Base-by-base conservation (phyloP, 257 asterid species). In the Fraxinus excelsior region DNA sequence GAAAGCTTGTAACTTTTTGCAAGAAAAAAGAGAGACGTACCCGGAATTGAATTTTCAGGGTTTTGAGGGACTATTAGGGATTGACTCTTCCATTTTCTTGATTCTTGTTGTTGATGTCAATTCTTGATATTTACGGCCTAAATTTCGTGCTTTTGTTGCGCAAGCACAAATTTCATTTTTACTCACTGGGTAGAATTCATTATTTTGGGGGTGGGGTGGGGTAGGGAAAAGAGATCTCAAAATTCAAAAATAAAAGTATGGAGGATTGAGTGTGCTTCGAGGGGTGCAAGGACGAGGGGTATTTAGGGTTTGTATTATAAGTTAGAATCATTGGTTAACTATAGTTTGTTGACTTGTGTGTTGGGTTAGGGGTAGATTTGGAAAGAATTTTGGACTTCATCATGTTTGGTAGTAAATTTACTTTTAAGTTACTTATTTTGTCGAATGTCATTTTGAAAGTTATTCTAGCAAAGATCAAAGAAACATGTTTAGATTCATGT, bases 21-120 rank as follows among this genome's bases (percentile, higher is more conserved):
- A 32, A 75, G 76, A 80, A 68, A 79, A 35, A 35, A 77, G 60
- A 70, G 75, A 76, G 72, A 79, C 90, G 65, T 88, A 90, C 91
- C 90, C 64, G 84, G 49, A 86, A 79, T 74, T 77, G 88, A 79
- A 72, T 32, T 76, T 40, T 38, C 28, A 66, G 46, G 7, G 68
- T 10, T 49, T 81, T 76, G 79, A 37, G 77, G 70, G 75, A 56
- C 18, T 28, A 72, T 60, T 74, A 71, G 82, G 84, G 84, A 80
- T 28, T 81, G 86, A 77, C 73, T 74, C 80, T 70, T 80, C 76
- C 70, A 67, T 78, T 46, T 46, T 46, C 53, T 46, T 14, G 53
- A 46, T 13, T 83, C 83, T 82, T 29, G 38, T 67, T 29, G 38
- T 67, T 28, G 35, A 8, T 69, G 73, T 76, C 73, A 80, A 75